Base-by-base conservation (phyloP, 2,329 filamentous ascomycete species). In the Colletotrichum trifolii region DNA sequence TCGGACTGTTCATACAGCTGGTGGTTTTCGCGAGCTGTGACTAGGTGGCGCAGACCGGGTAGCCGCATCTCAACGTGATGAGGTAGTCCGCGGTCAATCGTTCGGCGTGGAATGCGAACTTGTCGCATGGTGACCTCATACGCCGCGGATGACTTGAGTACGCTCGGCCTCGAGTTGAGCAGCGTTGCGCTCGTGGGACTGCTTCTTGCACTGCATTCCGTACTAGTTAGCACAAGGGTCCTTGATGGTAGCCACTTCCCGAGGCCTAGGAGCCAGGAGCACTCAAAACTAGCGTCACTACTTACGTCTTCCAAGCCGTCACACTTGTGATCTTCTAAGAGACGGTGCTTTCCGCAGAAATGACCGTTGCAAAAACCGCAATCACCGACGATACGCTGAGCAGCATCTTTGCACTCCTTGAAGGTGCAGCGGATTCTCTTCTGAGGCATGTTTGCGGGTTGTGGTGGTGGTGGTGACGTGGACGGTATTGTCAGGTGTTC, bases 301-400 rank as follows among this genome's bases (percentile, higher is more conserved):
- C 89, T 82, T 83, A 91, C 89, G 81, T 97, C 92, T 83, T 98
- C 96, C 62, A 99, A 84, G 45, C 94, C 94, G 69, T 87, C 89
- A 82, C 96, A 99, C 81, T 93, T 93, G 82, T 99, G 96, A 72
- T 95, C 92, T 80, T 99, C 96, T 69, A 98, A 81, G 81, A 98
- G 87, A 61, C 96, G 87, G 81, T 99, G 96, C 83, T 94, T 97
- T 72, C 93, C 93, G 81, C 96, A 99, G 84, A 93, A 98, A 77
- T 96, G 92, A 49, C 94, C 94, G 60, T 91, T 85, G 83, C 96
- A 99, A 84, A 98, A 98, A 67, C 89, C 91, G 81, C 96, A 99
- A 82, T 98, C 95, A 59, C 96, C 96, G 65, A 97, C 92, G 74
- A 99, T 97, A 70, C 93, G 91, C 79, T 97, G 94, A 13, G 94